Conservation (phyloP, 1,284 basidiomycete genomes). For the Pascua sp. region DNA sequence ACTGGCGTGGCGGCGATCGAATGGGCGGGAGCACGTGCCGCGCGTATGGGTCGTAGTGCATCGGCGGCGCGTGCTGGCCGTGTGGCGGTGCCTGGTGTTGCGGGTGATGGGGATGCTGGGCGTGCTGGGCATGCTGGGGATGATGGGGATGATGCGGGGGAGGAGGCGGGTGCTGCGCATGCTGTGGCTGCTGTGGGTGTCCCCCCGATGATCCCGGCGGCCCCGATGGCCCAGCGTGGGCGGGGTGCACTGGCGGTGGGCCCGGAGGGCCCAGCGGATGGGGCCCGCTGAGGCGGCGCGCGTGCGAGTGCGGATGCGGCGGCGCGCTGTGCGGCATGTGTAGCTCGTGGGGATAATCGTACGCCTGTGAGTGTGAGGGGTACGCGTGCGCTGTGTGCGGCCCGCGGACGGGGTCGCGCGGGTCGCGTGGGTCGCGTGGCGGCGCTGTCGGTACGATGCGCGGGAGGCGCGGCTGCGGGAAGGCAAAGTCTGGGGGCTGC, state of each 20-base stretch:
- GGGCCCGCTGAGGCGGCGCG: too few relatives aligned
- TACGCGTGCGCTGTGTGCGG: not conserved
- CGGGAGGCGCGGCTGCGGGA: conserved; percentile 11
- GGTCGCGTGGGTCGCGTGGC: conserved; percentile 6
- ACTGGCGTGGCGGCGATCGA: too few relatives aligned
- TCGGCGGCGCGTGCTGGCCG: not conserved
- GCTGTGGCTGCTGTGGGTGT: not conserved
- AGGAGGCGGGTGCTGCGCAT: conserved; percentile 1
- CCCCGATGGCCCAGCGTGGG: not conserved
- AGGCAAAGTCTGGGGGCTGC: not conserved
- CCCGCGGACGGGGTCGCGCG: not conserved
- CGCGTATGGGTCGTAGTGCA: too few relatives aligned
- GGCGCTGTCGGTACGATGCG: conserved; percentile 10
- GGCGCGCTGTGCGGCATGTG: not conserved
- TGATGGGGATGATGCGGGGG: not conserved
- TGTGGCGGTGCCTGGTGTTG: not conserved
- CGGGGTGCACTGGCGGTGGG: too few relatives aligned
- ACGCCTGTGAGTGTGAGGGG: conserved; percentile 1
- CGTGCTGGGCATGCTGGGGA: not conserved
- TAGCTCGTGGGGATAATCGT: conserved; percentile 2
- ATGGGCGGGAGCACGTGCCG: too few relatives aligned
- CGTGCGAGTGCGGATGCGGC: not conserved
- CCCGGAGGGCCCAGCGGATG: too few relatives aligned
- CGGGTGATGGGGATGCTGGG: not conserved
- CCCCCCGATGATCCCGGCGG: not conserved